Base-by-base conservation (phyloP, 208 protist genomes). In the Acanthamoeba triangularis region DNA sequence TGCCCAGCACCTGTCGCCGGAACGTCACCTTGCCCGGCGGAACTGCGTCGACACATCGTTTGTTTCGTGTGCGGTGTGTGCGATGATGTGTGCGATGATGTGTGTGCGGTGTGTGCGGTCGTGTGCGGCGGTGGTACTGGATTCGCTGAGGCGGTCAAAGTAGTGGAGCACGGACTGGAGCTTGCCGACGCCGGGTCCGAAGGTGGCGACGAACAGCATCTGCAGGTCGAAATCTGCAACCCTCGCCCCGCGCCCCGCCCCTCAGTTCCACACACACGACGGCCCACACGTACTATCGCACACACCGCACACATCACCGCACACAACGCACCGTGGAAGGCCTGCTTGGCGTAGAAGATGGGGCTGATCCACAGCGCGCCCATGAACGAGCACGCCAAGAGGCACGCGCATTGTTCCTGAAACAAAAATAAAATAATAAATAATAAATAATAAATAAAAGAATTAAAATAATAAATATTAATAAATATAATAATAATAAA, bases 101-200 rank as follows among this genome's bases (percentile, higher is more conserved):
- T 30, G 28, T 11, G 28, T 78, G 28, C 10, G 35, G 13, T 6
- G 6, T 52, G 41, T 80, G 72, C 16, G 72, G 5, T 49, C 1
- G 23, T 52, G n/a, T 18, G 41, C 2, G 4, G 72, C 18, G 7
- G 10, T 14, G 74, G 44, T 74, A 95, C 90, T 92, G 6, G 47
- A 35, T 54, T 74, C 47, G 23, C 44, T 18, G 37, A 96, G 35
- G 33, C 41, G 35, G 82, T 88, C 82, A 52, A 97, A 97, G 92
- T 97, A 97, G 37, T 97, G 92, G 52, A 97, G 47, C 35, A 97
- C 94, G 93, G 69, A 94, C 41, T 95, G 95, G 6, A 96, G 33
- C 69, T 97, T 97, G 5, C 69, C 74, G 30, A 56, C 41, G 47
- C 33, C 65, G n/a, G 78, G 54, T 7, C 52, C 59, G 25, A 78